These are phyloP conservation scores for Hanseniaspora opuntiae DNA, from an alignment of 805 yeast species.

Conservation along the genomic window DNA sequence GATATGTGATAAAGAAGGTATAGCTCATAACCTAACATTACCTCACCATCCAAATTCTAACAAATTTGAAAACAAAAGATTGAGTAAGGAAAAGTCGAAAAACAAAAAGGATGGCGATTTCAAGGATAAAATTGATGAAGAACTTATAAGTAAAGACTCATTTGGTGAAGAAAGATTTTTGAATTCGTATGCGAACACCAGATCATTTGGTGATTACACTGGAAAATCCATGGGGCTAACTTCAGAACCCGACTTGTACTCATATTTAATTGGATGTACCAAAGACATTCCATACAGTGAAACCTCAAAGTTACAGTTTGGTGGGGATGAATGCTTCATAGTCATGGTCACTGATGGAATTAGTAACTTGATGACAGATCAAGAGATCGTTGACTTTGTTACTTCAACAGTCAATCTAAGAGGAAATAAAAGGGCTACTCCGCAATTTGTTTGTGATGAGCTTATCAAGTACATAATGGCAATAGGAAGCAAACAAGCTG, in stretches of 20 bases:
- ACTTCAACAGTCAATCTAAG: constrained; percentile 47
- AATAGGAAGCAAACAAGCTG: constrained; percentile 63
- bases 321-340: constrained; percentile 82
- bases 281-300: constrained; percentile 28
- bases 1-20: constrained; percentile 67
- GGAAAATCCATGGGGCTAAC: constrained; percentile 76
- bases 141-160: constrained; percentile 43
- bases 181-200: constrained; percentile 72
- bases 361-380: constrained; percentile 67
- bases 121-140: constrained; percentile 6
- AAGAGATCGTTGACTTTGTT: constrained; percentile 78
- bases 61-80: constrained; percentile 50
- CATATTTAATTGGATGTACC: constrained; percentile 54
- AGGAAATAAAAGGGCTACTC: constrained; percentile 62
- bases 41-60: constrained; percentile 82
- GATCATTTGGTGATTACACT: constrained; percentile 79
- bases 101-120: not conserved
- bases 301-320: constrained; percentile 32
- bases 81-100: constrained; percentile 34
- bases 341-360: constrained; percentile 80
- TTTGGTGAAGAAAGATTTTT: constrained; percentile 81
- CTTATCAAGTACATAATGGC: constrained; percentile 72
- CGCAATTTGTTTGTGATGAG: constrained; percentile 76
- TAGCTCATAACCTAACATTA: constrained; percentile 63
- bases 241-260: constrained; percentile 80